Evolutionary conservation across 2,329 filamentous ascomycete species (phyloP).

Genomic region (Pseudogymnoascus sp.): DNA sequence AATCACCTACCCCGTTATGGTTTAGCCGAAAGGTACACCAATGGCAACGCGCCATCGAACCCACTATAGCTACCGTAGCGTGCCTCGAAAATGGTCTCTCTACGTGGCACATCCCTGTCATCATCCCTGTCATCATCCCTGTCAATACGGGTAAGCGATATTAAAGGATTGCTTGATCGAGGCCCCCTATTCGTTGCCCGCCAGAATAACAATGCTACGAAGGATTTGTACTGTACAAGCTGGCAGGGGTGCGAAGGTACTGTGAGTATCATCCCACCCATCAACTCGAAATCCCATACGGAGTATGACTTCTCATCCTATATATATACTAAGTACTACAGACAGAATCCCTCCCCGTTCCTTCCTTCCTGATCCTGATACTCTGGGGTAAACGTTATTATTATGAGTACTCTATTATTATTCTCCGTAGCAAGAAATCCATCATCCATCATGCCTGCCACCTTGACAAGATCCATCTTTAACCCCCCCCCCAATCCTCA

Average conservation of each 20-base stretch:
- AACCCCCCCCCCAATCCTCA: background rate
- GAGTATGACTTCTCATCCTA: background rate
- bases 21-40: slow-evolving; percentile 2
- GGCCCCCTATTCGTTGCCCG: background rate
- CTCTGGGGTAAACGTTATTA: background rate
- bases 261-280: background rate
- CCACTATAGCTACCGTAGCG: background rate
- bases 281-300: background rate
- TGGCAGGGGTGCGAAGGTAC: background rate
- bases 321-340: too few relatives aligned
- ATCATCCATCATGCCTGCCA: too few relatives aligned
- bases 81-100: background rate
- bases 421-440: background rate
- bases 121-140: background rate
- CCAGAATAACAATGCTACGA: background rate
- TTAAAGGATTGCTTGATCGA: background rate
- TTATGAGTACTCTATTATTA: too few relatives aligned
- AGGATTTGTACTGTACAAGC: background rate
- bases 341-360: background rate
- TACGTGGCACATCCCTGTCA: background rate
- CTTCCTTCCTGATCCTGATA: background rate
- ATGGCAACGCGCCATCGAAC: background rate
- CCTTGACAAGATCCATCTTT: background rate
- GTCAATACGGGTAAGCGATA: background rate
- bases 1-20: background rate